These are phyloP conservation scores for Rhizoclosmatium globosum DNA, from an alignment of 192 early-diverging fungal genomes.

Conservation along the genomic window DNA sequence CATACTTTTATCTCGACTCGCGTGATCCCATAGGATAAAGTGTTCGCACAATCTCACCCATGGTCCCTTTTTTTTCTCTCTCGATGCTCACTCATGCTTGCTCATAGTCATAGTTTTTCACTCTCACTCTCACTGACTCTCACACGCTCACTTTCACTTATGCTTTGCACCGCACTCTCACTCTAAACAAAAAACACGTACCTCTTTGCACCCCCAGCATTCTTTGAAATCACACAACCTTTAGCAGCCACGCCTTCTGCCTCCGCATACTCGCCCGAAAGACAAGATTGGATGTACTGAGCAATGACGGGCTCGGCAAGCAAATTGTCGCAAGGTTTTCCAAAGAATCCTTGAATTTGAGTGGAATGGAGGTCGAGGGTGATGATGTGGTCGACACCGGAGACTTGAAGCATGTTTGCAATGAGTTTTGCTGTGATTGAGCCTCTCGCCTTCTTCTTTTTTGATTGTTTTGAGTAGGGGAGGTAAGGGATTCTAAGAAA, in stretches of 20 bases:
- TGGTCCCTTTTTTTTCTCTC: too few relatives aligned
- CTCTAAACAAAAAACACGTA: conserved; percentile 35
- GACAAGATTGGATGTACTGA: conserved; percentile 82
- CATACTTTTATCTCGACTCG: too few relatives aligned
- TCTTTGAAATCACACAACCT: conserved; percentile 90
- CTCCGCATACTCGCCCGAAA: conserved; percentile 58
- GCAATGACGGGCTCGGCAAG: conserved; percentile 89
- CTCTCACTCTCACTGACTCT: too few relatives aligned
- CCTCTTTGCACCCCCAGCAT: conserved; percentile 96
- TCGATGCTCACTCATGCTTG: too few relatives aligned
- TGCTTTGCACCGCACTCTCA: not conserved
- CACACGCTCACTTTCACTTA: too few relatives aligned
- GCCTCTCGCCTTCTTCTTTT: conserved; percentile 97
- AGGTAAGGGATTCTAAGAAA: conserved; percentile 89
- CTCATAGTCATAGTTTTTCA: too few relatives aligned
- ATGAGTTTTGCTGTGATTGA: conserved; percentile 96
- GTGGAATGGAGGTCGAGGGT: conserved; percentile 97
- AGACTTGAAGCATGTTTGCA: conserved; percentile 92
- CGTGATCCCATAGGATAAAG: too few relatives aligned
- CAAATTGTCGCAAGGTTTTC: conserved; percentile 93
- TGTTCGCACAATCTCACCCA: too few relatives aligned
- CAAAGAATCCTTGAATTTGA: conserved; percentile 97
- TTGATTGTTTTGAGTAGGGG: conserved; percentile 97
- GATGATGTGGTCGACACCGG: conserved; percentile 97
- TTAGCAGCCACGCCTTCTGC: conserved; percentile 45